Evolutionary conservation across 352 stramenopile species (phyloP).

Genomic region (Stephanocyclus meneghinianus): DNA sequence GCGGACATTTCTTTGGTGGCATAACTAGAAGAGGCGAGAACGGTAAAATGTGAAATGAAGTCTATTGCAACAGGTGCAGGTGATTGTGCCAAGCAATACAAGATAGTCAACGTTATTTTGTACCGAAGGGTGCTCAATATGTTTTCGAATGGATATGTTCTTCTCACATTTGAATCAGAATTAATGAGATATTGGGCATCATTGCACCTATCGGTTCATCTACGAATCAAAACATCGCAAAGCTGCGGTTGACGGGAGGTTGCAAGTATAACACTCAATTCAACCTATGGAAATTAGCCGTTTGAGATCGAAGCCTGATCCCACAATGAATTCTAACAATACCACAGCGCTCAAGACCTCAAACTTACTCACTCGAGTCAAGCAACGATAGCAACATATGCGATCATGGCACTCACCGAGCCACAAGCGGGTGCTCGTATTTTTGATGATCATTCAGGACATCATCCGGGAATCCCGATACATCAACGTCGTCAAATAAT

Average conservation of each 20-base stretch:
- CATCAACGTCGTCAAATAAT: constrained; percentile 21
- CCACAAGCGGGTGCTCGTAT: constrained; percentile 79
- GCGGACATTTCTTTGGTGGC: constrained; percentile 99
- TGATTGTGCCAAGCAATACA: not conserved
- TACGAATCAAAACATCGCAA: not conserved
- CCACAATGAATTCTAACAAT: not conserved
- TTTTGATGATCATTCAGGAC: constrained; percentile 63
- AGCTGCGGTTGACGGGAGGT: too few relatives aligned
- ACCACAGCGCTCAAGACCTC: too few relatives aligned
- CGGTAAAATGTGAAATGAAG: not conserved
- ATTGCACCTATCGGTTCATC: not conserved
- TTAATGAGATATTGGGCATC: constrained; percentile 18
- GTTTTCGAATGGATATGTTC: constrained; percentile 14
- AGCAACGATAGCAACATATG: not conserved
- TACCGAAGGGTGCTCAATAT: constrained; percentile 3
- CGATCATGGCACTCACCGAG: constrained; percentile 40
- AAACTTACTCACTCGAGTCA: too few relatives aligned
- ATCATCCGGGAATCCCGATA: constrained; percentile 59
- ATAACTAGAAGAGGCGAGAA: constrained; percentile 84
- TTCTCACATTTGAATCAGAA: constrained; percentile 9
- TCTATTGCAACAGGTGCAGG: not conserved
- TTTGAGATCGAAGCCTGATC: not conserved
- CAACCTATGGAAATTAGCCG: not conserved
- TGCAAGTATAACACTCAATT: not conserved
- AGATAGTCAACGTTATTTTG: not conserved